Conservation (phyloP, 768 basidiomycete genomes). For the Amanita phalloides region DNA sequence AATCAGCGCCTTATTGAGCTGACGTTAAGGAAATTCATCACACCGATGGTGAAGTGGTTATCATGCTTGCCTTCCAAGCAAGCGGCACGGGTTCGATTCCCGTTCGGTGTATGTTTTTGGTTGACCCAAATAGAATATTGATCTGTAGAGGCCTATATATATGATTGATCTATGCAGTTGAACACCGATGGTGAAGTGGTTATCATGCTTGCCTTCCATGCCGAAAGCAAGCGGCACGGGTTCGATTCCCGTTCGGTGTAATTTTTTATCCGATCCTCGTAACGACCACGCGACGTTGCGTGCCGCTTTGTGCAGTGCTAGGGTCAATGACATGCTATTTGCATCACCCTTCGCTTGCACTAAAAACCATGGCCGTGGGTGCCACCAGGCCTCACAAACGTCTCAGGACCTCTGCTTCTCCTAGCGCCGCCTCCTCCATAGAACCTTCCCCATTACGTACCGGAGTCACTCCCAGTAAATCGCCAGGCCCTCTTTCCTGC, state of each 20-base stretch:
- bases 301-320: not conserved
- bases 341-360: not conserved
- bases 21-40: not conserved
- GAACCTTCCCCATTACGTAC: not conserved
- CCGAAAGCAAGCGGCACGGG: constrained; percentile 15
- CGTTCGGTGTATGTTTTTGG: constrained; percentile 3
- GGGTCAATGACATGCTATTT: not conserved
- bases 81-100: constrained; percentile 8
- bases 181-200: constrained; percentile 72
- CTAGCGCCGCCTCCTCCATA: not conserved
- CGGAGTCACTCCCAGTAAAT: not conserved
- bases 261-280: not conserved
- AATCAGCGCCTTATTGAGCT: not conserved
- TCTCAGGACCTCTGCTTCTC: not conserved
- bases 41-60: constrained; percentile 81
- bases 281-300: not conserved
- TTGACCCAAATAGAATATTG: too few relatives aligned
- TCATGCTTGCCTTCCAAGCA: constrained; percentile 81
- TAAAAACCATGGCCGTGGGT: constrained; percentile 3
- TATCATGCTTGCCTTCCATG: constrained; percentile 85
- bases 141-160: too few relatives aligned
- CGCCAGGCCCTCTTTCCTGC: constrained; percentile 4
- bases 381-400: constrained; percentile 5
- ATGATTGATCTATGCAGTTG: too few relatives aligned
- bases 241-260: constrained; percentile 3